A percentile compares a stretch with the other conserved stretches of the same genome.
These are phyloP conservation scores for Diaporthe eres DNA, from an alignment of 2,329 filamentous ascomycete genomes.

Conservation along the genomic window DNA sequence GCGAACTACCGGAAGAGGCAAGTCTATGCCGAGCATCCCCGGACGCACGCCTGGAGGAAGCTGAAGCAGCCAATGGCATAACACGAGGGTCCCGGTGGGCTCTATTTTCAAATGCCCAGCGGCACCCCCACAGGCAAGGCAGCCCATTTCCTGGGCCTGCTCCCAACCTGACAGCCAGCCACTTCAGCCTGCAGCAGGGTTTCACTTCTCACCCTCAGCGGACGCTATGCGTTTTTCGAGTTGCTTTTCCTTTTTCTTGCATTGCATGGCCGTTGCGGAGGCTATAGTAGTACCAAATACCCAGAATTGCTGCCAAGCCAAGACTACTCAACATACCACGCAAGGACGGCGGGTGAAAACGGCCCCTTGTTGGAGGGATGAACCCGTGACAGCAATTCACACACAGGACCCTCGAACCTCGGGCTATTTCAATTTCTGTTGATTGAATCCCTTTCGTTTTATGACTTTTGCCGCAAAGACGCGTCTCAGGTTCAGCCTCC, in stretches of 20 bases:
- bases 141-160: not conserved
- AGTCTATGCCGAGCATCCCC: slow-evolving; percentile 23
- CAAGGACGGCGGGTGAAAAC: not conserved
- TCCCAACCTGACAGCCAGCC: not conserved
- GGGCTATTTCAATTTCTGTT: not conserved
- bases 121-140: not conserved
- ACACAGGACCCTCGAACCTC: too few relatives aligned
- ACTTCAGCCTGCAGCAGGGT: not conserved
- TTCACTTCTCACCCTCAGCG: not conserved
- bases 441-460: not conserved
- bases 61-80: slow-evolving; percentile 19
- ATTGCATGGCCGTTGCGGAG: not conserved
- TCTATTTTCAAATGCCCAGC: not conserved
- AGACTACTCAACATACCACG: not conserved
- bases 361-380: not conserved
- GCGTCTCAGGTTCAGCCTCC: slow-evolving; percentile 40
- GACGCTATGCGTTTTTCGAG: not conserved
- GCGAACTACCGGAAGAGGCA: slow-evolving; percentile 34
- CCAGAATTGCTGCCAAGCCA: not conserved
- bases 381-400: not conserved
- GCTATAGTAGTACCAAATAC: not conserved
- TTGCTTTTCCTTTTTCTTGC: not conserved
- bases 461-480: slow-evolving; percentile 3
- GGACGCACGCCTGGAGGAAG: not conserved
- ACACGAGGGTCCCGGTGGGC: slow-evolving; percentile 32